A percentile compares a stretch with the other conserved stretches of the same genome.
These are phyloP conservation scores for Cutaneotrichosporon spelunceum DNA, from an alignment of 1,284 basidiomycete species.

Conservation along the genomic window DNA sequence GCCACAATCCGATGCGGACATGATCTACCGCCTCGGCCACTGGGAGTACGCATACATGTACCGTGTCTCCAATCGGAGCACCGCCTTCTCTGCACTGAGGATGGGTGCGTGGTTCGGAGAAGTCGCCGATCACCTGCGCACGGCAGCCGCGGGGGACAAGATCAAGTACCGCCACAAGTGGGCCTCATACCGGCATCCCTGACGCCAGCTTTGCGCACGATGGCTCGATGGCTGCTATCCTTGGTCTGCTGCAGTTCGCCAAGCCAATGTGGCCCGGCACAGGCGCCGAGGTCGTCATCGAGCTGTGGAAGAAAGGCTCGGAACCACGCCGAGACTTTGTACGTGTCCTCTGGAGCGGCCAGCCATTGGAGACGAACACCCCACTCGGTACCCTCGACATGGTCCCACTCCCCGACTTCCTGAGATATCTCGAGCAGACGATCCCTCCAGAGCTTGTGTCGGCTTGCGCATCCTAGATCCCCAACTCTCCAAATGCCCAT, in stretches of 20 bases:
- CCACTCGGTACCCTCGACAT: slow-evolving; percentile 38
- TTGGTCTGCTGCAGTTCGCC: slow-evolving; percentile 40
- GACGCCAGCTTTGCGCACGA: slow-evolving; percentile 40
- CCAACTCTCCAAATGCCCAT: neutral
- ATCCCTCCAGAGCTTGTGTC: slow-evolving; percentile 28
- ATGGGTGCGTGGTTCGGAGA: slow-evolving; percentile 41
- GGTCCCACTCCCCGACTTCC: slow-evolving; percentile 28
- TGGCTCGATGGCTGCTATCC: slow-evolving; percentile 37
- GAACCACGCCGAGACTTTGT: slow-evolving; percentile 15
- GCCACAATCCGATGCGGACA: slow-evolving; percentile 34
- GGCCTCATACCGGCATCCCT: slow-evolving; percentile 8
- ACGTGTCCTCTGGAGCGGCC: slow-evolving; percentile 35
- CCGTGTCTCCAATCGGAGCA: slow-evolving; percentile 30
- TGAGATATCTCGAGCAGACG: slow-evolving; percentile 28
- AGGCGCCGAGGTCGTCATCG: slow-evolving; percentile 45
- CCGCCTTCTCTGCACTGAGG: slow-evolving; percentile 31
- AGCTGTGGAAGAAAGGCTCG: slow-evolving; percentile 28
- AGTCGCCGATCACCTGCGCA: slow-evolving; percentile 31
- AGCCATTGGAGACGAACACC: slow-evolving; percentile 34
- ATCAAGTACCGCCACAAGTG: slow-evolving; percentile 43
- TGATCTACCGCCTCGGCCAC: slow-evolving; percentile 41
- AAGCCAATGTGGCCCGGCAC: slow-evolving; percentile 44
- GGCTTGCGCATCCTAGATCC: slow-evolving; percentile 10
- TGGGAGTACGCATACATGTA: slow-evolving; percentile 42
- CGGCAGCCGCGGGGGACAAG: slow-evolving; percentile 19